These are phyloP conservation scores for Cladophialophora psammophila DNA, from an alignment of 2,329 filamentous ascomycete species.

Conservation along the genomic window DNA sequence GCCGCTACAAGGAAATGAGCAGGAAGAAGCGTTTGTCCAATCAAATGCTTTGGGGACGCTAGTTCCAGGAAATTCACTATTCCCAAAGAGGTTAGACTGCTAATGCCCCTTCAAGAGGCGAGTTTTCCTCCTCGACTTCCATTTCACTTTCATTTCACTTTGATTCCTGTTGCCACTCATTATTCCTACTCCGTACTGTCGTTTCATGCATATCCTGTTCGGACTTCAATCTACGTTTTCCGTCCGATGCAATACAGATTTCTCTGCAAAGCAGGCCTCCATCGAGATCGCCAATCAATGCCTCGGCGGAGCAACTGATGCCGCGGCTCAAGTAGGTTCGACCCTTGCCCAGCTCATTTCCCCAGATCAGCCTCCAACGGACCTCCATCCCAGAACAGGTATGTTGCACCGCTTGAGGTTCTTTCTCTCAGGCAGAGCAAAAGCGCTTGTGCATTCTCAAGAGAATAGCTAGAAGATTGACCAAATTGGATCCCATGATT, in stretches of 20 bases:
- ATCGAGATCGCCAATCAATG: background rate
- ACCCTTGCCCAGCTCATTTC: constrained; percentile 6
- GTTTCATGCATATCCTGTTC: too few relatives aligned
- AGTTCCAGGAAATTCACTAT: background rate
- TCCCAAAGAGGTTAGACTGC: background rate
- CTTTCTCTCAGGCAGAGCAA: background rate
- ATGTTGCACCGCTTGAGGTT: constrained; percentile 1
- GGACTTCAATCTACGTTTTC: too few relatives aligned
- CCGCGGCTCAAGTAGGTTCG: background rate
- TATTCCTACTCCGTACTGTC: too few relatives aligned
- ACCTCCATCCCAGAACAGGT: constrained; percentile 9
- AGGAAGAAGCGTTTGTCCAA: background rate
- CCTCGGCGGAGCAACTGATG: constrained; percentile 1
- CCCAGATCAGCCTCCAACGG: background rate
- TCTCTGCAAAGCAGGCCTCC: background rate
- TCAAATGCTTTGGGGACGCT: background rate
- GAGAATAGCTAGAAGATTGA: background rate
- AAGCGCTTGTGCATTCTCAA: background rate
- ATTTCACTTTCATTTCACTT: background rate
- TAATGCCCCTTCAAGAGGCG: background rate
- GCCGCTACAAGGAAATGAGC: background rate
- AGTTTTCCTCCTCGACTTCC: background rate
- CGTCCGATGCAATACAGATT: too few relatives aligned
- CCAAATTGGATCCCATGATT: background rate
- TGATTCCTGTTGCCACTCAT: background rate